Evolutionary conservation across 2,329 filamentous ascomycete species (phyloP).

Genomic region (Aspergillus glaucus): DNA sequence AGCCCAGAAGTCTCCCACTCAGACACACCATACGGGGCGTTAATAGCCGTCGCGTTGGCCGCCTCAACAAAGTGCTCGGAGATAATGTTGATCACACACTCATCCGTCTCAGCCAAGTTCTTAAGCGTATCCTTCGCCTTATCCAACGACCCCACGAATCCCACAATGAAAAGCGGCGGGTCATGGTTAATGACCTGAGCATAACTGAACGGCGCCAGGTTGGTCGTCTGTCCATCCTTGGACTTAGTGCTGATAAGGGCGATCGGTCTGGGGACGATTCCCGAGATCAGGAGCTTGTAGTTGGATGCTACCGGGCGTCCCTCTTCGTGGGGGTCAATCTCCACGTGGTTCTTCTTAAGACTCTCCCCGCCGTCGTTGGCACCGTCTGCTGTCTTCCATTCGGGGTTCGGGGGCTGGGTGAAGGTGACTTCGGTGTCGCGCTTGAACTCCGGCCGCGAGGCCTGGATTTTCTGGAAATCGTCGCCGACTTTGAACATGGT

Average conservation of each 20-base stretch:
- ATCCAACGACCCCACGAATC: conserved; percentile 52
- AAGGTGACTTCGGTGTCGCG: conserved; percentile 26
- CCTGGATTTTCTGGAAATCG: conserved; percentile 36
- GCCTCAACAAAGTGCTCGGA: conserved; percentile 79
- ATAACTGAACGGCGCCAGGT: conserved; percentile 84
- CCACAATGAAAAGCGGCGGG: conserved; percentile 71
- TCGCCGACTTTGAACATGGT: conserved; percentile 19
- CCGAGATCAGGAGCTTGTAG: conserved; percentile 87
- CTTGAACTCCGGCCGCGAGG: conserved; percentile 38
- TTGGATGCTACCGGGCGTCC: conserved; percentile 65
- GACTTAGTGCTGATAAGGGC: conserved; percentile 55
- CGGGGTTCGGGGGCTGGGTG: conserved; percentile 36
- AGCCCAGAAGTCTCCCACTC: conserved; percentile 78
- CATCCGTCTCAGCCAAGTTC: conserved; percentile 64
- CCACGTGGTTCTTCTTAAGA: conserved; percentile 56
- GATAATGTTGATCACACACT: conserved; percentile 85
- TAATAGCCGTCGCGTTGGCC: conserved; percentile 72
- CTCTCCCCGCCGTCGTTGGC: conserved; percentile 41
- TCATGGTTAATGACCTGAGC: conserved; percentile 79
- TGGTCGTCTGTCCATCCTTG: conserved; percentile 59
- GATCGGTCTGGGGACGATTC: conserved; percentile 76
- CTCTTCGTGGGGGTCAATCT: conserved; percentile 73
- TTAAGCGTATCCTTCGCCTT: conserved; percentile 70
- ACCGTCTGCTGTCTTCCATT: conserved; percentile 39
- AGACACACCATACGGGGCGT: conserved; percentile 67